Evolutionary conservation across 202 grass and related monocot genomes (phyloP), one percentile per base, ranked within the genome.

Genomic region (Brachypodium distachyon): DNA sequence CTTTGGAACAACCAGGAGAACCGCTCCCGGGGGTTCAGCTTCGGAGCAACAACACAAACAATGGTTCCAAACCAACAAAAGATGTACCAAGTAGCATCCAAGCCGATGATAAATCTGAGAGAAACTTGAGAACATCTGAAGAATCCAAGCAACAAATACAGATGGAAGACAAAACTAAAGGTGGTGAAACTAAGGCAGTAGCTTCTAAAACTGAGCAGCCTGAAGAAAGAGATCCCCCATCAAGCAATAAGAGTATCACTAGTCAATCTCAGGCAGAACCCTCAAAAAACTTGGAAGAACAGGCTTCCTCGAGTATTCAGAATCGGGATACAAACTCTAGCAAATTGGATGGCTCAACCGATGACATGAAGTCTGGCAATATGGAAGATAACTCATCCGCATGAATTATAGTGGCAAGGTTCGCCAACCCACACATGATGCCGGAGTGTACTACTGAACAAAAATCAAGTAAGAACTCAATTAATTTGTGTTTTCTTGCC

Each of bases 211-310:
- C 18, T 0, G 22, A 37, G 38, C 37, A 64, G 16, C 53, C 42
- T 55, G 75, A 69, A 6, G 37, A 25, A 53, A 29, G 29, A 32
- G 55, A 41, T 51, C 49, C 57, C 18, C 18, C 49, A 56, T n/a
- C 33, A 59, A 78, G 58, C 11, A 67, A 48, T 6, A 19, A 40
- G 40, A 48, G 54, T 4, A 44, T 52, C 59, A 59, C 16, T 61
- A 79, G 41, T 17, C 60, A 53, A 73, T 74, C 60, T 68, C 67
- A 73, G 67, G 59, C 50, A 68, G 73, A 72, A 57, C 32, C 38
- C 29, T 32, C 56, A 6, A 40, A 61, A 44, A 77, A 48, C 71
- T 39, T 44, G 17, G 0, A 34, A 0, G 62, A 63, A 9, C 65
- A 57, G 56, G n/a, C 17, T 48, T 77, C 78, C 43, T 26, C 59